Evolutionary conservation across 495 filamentous ascomycete species (phyloP).

Genomic region (Penicillium roqueforti): DNA sequence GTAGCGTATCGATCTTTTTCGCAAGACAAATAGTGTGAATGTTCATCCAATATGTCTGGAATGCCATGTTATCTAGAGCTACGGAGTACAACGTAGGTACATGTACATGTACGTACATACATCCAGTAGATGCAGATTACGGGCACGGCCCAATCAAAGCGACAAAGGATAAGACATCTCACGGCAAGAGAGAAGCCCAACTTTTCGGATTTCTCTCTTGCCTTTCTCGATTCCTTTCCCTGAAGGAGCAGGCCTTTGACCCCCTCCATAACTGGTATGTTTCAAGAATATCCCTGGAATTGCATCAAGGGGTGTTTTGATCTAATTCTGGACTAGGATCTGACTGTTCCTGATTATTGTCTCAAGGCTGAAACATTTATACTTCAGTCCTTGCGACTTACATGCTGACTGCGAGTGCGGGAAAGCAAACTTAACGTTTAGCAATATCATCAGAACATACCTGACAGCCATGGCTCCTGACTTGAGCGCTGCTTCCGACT

Average conservation of each 20-base stretch:
- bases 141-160: constrained; percentile 11
- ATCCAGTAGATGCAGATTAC: constrained; percentile 1
- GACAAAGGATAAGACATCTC: not conserved
- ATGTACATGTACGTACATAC: not conserved
- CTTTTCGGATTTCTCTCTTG: not conserved
- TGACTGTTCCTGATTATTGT: constrained; percentile 5
- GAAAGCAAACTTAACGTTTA: not conserved
- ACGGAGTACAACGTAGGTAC: too few relatives aligned
- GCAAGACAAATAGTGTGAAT: not conserved
- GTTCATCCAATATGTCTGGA: not conserved
- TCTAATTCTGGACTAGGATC: not conserved
- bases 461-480: constrained; percentile 54
- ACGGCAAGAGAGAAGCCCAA: not conserved
- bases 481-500: constrained; percentile 52
- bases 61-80: not conserved
- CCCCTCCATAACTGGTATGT: constrained; percentile 10
- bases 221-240: not conserved
- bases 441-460: not conserved
- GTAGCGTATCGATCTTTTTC: not conserved
- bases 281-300: constrained; percentile 7
- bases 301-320: constrained; percentile 11
- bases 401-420: not conserved
- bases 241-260: not conserved
- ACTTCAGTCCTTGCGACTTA: not conserved
- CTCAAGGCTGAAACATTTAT: constrained; percentile 1